Evolutionary conservation across 176 grass and related monocot species (phyloP).

Genomic region (Pontederia paniculata): DNA sequence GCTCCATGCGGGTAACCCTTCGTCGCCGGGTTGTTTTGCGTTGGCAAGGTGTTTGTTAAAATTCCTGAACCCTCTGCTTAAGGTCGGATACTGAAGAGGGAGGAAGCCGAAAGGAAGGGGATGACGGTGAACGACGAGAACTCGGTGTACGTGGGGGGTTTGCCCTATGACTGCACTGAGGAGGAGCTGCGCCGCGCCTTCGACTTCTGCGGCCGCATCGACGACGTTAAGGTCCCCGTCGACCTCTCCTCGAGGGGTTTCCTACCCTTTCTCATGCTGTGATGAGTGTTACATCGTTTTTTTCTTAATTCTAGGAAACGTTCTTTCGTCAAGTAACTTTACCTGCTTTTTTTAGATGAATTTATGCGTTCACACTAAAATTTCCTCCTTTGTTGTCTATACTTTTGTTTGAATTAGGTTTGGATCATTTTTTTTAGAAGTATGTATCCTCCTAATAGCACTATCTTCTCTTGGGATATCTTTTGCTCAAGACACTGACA

Average conservation of each 20-base stretch:
- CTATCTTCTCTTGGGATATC: no score
- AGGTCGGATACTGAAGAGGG: conserved; percentile 1
- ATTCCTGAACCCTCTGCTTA: no score
- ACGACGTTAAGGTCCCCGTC: conserved; percentile 46
- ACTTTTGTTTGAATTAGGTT: no score
- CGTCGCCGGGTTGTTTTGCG: no score
- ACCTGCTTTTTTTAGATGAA: no score
- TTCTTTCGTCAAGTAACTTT: background rate
- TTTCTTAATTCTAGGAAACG: conserved; percentile 4
- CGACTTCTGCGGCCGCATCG: conserved; percentile 54
- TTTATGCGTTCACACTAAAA: no score
- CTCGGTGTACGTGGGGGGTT: conserved; percentile 65
- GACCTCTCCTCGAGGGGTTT: background rate
- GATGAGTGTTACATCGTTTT: background rate
- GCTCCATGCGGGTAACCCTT: no score
- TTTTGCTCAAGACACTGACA: no score
- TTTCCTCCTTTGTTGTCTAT: no score
- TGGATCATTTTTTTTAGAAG: no score
- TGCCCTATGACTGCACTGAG: conserved; percentile 66
- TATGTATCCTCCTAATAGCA: no score
- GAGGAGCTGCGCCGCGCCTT: conserved; percentile 48
- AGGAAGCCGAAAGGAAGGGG: conserved; percentile 23
- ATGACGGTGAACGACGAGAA: conserved; percentile 70
- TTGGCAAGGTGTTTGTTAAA: no score
- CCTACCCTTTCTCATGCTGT: background rate